These are phyloP conservation scores for Dioscorea zingiberensis DNA, from an alignment of 106 monocot genomes.

Conservation along the genomic window DNA sequence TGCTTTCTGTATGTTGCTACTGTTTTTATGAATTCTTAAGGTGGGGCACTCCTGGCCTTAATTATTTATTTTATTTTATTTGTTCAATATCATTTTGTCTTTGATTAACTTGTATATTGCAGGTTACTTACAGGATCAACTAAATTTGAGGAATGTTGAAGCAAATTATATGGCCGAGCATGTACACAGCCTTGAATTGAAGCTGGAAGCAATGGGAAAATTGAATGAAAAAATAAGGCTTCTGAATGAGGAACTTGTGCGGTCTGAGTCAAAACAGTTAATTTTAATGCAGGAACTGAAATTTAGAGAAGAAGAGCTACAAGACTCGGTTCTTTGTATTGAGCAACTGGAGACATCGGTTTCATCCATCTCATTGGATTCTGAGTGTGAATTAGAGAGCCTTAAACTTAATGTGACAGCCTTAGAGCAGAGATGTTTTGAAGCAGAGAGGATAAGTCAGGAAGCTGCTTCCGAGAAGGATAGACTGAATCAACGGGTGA, in stretches of 20 bases:
- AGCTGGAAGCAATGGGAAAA: slow-evolving; percentile 34
- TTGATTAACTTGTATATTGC: neutral
- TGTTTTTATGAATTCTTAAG: too few species aligned
- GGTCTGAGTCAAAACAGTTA: slow-evolving; percentile 33
- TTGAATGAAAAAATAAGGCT: slow-evolving; percentile 36
- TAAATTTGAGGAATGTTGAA: slow-evolving; percentile 47
- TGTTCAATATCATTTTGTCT: too few species aligned
- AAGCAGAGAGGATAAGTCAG: slow-evolving; percentile 45
- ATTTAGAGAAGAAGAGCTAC: slow-evolving; percentile 43
- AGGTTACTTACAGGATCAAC: slow-evolving; percentile 82
- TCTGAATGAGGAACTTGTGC: slow-evolving; percentile 30
- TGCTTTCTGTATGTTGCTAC: too few species aligned
- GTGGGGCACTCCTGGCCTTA: too few species aligned
- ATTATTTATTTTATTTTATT: too few species aligned
- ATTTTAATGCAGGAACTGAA: slow-evolving; percentile 37
- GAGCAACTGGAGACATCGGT: slow-evolving; percentile 48
- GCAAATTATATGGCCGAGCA: slow-evolving; percentile 51
- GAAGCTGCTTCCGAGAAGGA: slow-evolving; percentile 36
- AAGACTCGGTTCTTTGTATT: slow-evolving; percentile 36
- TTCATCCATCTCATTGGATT: slow-evolving; percentile 50
- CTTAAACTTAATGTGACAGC: slow-evolving; percentile 65
- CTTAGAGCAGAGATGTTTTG: slow-evolving; percentile 56
- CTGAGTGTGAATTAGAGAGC: slow-evolving; percentile 82
- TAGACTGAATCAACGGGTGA: slow-evolving; percentile 10
- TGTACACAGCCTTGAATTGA: slow-evolving; percentile 58